Evolutionary conservation across 2,329 filamentous ascomycete genomes (phyloP).

Genomic region (Pseudonectria buxi): DNA sequence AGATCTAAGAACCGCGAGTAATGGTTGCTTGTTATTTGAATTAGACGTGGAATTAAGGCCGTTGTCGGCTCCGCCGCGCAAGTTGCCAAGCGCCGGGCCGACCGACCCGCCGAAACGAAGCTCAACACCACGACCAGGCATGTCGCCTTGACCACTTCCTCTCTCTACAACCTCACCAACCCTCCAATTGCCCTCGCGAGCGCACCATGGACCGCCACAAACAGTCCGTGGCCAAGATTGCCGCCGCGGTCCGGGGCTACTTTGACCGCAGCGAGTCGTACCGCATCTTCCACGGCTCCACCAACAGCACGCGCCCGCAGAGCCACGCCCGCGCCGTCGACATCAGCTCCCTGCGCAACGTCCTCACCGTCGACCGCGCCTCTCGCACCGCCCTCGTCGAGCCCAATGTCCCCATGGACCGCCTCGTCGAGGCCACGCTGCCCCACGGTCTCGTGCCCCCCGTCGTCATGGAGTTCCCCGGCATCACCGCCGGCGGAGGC

Average conservation of each 20-base stretch:
- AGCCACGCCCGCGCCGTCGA: conserved; percentile 42
- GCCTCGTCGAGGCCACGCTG: conserved; percentile 58
- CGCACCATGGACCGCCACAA: conserved; percentile 49
- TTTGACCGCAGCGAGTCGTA: conserved; percentile 50
- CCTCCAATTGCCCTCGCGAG: too few relatives aligned
- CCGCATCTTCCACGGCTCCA: conserved; percentile 70
- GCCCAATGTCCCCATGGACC: conserved; percentile 71
- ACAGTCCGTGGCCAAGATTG: conserved; percentile 40
- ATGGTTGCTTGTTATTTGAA: too few relatives aligned
- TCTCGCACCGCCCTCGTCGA: conserved; percentile 59
- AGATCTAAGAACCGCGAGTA: too few relatives aligned
- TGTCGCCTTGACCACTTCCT: conserved; percentile 19
- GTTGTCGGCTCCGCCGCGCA: too few relatives aligned
- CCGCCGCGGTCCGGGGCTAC: conserved; percentile 40
- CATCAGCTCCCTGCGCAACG: conserved; percentile 56
- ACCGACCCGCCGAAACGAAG: too few relatives aligned
- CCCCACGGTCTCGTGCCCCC: conserved; percentile 60
- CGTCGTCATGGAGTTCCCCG: conserved; percentile 71
- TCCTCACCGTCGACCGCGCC: conserved; percentile 54
- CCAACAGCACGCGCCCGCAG: conserved; percentile 61
- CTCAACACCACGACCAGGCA: conserved; percentile 16
- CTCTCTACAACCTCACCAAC: conserved; percentile 1
- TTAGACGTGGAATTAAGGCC: too few relatives aligned
- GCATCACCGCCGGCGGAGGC: conserved; percentile 66
- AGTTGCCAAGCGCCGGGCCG: too few relatives aligned